These are phyloP conservation scores for Trichoderma pleuroti DNA, from an alignment of 2,329 filamentous ascomycete species.

Conservation along the genomic window DNA sequence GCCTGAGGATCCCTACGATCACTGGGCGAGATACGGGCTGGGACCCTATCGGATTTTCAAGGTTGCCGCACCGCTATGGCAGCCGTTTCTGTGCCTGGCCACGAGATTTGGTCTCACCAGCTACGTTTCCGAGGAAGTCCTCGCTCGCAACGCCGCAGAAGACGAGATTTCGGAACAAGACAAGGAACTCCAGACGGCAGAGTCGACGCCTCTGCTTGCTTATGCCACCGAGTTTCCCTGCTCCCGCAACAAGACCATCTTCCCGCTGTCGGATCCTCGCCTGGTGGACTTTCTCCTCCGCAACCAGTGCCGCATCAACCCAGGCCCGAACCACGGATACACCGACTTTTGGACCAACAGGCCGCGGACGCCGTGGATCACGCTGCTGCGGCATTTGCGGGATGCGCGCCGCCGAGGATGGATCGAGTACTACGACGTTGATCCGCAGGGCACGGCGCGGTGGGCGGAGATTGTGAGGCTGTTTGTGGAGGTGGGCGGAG, in stretches of 20 bases:
- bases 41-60: constrained; percentile 32
- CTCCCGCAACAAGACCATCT: constrained; percentile 34
- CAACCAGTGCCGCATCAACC: constrained; percentile 19
- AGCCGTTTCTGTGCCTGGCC: constrained; percentile 33
- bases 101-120: constrained; percentile 32
- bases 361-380: constrained; percentile 30
- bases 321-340: constrained; percentile 24
- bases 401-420: constrained; percentile 31
- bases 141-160: neutral
- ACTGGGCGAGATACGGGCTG: constrained; percentile 35
- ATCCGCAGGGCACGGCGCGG: constrained; percentile 27
- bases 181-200: constrained; percentile 1
- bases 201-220: constrained; percentile 30
- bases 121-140: constrained; percentile 29
- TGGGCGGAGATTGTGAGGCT: constrained; percentile 30
- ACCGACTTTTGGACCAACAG: constrained; percentile 25
- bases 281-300: constrained; percentile 29
- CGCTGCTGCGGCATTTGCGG: constrained; percentile 30
- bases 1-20: constrained; percentile 28
- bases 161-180: neutral
- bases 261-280: constrained; percentile 30
- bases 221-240: constrained; percentile 36
- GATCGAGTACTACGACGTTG: constrained; percentile 31
- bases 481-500: constrained; percentile 28
- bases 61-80: constrained; percentile 29